Evolutionary conservation across 352 stramenopile genomes (phyloP).

Genomic region (Phytophthora palmivora): DNA sequence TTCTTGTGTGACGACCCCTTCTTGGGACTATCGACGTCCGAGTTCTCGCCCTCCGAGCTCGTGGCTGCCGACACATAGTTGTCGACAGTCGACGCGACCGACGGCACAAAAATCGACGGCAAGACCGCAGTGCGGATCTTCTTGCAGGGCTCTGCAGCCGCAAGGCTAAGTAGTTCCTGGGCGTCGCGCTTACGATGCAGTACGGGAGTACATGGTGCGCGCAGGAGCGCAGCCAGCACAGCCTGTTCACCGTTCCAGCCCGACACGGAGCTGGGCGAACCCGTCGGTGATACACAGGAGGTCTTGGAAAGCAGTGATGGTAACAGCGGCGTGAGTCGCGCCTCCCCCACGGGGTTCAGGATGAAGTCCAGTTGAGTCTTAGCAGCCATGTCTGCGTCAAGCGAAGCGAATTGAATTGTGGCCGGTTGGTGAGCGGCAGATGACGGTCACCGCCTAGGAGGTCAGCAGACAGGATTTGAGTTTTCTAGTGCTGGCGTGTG

Average conservation of each 20-base stretch:
- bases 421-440: not conserved
- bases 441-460: not conserved
- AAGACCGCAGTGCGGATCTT: conserved; percentile 13
- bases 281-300: conserved; percentile 3
- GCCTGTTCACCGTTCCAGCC: conserved; percentile 33
- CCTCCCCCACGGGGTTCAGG: conserved; percentile 16
- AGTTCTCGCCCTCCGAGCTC: conserved; percentile 40
- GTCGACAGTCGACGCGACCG: conserved; percentile 20
- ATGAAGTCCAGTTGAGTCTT: conserved; percentile 41
- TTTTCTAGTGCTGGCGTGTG: conserved; percentile 14
- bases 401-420: conserved; percentile 28
- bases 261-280: conserved; percentile 40
- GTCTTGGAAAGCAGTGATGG: conserved; percentile 14
- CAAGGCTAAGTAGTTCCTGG: conserved; percentile 9
- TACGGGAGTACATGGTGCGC: conserved; percentile 1
- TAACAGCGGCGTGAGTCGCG: conserved; percentile 2
- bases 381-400: conserved; percentile 34
- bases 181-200: conserved; percentile 21
- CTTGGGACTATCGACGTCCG: conserved; percentile 39
- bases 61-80: conserved; percentile 24
- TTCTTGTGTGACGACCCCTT: conserved; percentile 38
- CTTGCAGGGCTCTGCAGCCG: conserved; percentile 18
- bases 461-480: conserved; percentile 16
- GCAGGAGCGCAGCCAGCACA: conserved; percentile 26
- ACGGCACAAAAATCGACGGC: conserved; percentile 30